phyloP scores from a whole-genome alignment of 2,329 filamentous ascomycete genomes.

The Clarireedia hainanense region DNA sequence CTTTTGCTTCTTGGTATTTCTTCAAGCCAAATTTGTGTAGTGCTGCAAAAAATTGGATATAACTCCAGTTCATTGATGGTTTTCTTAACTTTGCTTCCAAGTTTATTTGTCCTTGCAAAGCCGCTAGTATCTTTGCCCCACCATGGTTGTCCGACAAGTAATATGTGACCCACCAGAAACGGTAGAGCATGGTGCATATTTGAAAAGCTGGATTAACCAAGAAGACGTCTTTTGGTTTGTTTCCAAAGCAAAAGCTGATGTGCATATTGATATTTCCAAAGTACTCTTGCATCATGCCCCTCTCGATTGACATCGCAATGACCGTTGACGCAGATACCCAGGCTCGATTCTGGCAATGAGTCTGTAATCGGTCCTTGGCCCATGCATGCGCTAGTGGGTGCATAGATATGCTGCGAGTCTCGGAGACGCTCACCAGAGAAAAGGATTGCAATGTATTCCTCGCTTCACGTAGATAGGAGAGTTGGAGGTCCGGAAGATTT shows the following conservation, averaged over 20 bases:
- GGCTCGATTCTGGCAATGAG: too few relatives aligned
- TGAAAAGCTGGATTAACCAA: too few relatives aligned
- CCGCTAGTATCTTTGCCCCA: not conserved
- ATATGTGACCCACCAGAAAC: too few relatives aligned
- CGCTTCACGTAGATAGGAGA: slow-evolving; percentile 1
- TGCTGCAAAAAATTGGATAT: not conserved
- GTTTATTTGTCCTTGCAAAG: not conserved
- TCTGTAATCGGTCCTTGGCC: not conserved
- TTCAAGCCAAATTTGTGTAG: accelerated
- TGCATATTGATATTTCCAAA: too few relatives aligned
- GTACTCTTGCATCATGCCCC: too few relatives aligned
- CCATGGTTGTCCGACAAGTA: not conserved
- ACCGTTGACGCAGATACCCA: too few relatives aligned
- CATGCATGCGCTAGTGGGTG: slow-evolving; percentile 15
- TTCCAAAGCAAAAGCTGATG: too few relatives aligned
- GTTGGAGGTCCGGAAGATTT: not conserved
- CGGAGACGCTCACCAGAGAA: slow-evolving; percentile 9
- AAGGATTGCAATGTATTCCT: slow-evolving; percentile 7
- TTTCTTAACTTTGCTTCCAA: not conserved
- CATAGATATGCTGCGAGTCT: slow-evolving; percentile 11
- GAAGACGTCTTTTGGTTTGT: too few relatives aligned
- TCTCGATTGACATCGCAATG: too few relatives aligned
- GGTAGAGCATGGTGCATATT: too few relatives aligned
- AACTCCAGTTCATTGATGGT: not conserved
- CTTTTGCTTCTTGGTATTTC: not conserved